Evolutionary conservation across 352 stramenopile genomes (phyloP).

Genomic region (Phytopythium kandeliae): DNA sequence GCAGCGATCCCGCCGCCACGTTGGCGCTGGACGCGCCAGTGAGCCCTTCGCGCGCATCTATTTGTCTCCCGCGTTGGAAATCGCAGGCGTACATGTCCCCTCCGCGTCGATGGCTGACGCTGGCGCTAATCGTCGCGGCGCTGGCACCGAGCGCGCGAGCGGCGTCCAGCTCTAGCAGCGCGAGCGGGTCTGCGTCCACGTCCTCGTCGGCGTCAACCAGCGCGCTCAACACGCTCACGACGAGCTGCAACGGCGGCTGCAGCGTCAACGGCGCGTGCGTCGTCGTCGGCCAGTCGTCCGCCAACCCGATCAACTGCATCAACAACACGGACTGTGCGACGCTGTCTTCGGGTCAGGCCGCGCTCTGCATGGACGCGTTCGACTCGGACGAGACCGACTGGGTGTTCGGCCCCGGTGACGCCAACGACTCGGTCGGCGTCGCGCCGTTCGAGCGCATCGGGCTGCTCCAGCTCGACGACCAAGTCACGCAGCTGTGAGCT

Average conservation of each 20-base stretch:
- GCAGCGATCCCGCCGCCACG: too few species aligned
- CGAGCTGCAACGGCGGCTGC: constrained; percentile 68
- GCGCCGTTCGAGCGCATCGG: constrained; percentile 66
- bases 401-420: constrained; percentile 49
- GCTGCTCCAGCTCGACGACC: constrained; percentile 48
- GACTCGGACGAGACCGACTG: constrained; percentile 24
- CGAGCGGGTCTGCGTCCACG: not conserved
- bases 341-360: constrained; percentile 57
- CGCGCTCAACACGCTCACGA: constrained; percentile 65
- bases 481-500: constrained; percentile 36
- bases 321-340: constrained; percentile 67
- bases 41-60: too few species aligned
- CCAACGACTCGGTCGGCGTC: constrained; percentile 37
- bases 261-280: constrained; percentile 54
- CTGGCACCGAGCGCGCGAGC: constrained; percentile 1
- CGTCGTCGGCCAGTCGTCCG: constrained; percentile 50
- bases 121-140: constrained; percentile 6
- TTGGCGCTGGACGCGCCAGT: too few species aligned
- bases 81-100: not conserved
- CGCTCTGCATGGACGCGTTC: constrained; percentile 63
- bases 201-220: constrained; percentile 2
- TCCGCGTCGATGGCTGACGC: not conserved
- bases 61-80: not conserved
- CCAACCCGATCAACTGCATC: constrained; percentile 63
- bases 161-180: constrained; percentile 8